These are phyloP conservation scores for Pelargonium nanum DNA, from an alignment of 345 rosid species.

Conservation along the genomic window DNA sequence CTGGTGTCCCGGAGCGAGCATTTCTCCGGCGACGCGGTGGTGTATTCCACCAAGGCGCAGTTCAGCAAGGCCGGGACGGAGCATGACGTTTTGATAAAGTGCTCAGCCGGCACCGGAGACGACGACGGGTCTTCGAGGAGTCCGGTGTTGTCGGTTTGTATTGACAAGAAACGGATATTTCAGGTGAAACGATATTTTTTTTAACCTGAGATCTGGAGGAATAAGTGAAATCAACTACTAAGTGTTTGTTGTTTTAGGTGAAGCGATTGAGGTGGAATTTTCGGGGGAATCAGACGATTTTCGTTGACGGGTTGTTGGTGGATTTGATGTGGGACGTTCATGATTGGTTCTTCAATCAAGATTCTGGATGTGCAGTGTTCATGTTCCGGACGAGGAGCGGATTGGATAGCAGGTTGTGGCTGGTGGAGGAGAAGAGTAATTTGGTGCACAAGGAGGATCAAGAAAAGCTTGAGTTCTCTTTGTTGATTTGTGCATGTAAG, in stretches of 20 bases:
- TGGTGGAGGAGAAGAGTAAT: conserved; percentile 30
- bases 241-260: too few species aligned
- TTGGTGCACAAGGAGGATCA: conserved; percentile 8
- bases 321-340: conserved; percentile 92
- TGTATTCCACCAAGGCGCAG: conserved; percentile 54
- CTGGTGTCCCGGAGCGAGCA: conserved; percentile 47
- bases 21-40: conserved; percentile 29
- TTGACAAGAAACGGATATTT: conserved; percentile 41
- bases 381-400: conserved; percentile 60
- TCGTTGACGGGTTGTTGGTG: conserved; percentile 53
- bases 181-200: conserved; percentile 47
- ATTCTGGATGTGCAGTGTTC: conserved; percentile 41
- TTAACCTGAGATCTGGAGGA: too few species aligned
- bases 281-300: conserved; percentile 63
- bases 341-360: conserved; percentile 45
- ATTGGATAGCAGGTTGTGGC: conserved; percentile 40
- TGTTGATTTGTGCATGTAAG: conserved; percentile 53
- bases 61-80: conserved; percentile 34
- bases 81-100: conserved; percentile 53
- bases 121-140: conserved; percentile 23
- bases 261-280: conserved; percentile 68
- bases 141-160: conserved; percentile 34
- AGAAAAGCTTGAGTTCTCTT: conserved; percentile 28
- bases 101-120: conserved; percentile 5
- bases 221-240: too few species aligned